Conservation (phyloP, 768 basidiomycete species). For the Pleurotus salmoneostramineus region DNA sequence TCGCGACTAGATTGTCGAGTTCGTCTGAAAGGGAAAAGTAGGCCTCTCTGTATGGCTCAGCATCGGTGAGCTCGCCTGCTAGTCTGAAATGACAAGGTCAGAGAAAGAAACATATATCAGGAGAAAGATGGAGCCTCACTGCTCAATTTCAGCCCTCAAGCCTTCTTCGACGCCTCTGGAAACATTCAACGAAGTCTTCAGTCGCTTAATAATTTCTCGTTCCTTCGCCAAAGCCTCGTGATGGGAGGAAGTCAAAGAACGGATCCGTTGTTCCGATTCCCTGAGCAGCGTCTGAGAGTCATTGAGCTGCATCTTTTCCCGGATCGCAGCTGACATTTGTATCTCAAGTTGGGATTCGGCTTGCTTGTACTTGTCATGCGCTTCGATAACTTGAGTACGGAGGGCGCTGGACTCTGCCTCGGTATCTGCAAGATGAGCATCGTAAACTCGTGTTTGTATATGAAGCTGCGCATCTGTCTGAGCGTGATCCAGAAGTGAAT, state of each 20-base stretch:
- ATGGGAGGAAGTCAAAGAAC: constrained; percentile 27
- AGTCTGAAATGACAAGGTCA: constrained; percentile 22
- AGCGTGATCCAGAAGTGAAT: too few relatives aligned
- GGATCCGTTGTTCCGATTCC: constrained; percentile 21
- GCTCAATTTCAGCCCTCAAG: constrained; percentile 62
- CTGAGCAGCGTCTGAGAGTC: constrained; percentile 23
- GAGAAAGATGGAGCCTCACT: constrained; percentile 38
- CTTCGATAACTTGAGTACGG: constrained; percentile 16
- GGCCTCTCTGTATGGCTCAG: constrained; percentile 65
- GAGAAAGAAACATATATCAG: constrained; percentile 4
- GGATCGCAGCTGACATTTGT: constrained; percentile 12
- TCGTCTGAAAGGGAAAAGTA: constrained; percentile 64
- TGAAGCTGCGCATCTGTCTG: too few relatives aligned
- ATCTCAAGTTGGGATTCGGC: neutral
- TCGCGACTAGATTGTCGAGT: constrained; percentile 57
- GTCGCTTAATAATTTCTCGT: constrained; percentile 38
- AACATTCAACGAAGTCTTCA: constrained; percentile 49
- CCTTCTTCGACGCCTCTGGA: constrained; percentile 63
- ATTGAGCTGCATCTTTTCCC: constrained; percentile 14
- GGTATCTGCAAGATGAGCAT: constrained; percentile 13
- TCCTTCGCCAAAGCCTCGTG: constrained; percentile 40
- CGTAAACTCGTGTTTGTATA: too few relatives aligned
- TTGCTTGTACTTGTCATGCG: constrained; percentile 8
- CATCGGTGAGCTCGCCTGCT: constrained; percentile 50
- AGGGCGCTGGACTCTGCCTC: constrained; percentile 23